Conservation (phyloP, 106 monocot species). For the Hemerocallis citrina region DNA sequence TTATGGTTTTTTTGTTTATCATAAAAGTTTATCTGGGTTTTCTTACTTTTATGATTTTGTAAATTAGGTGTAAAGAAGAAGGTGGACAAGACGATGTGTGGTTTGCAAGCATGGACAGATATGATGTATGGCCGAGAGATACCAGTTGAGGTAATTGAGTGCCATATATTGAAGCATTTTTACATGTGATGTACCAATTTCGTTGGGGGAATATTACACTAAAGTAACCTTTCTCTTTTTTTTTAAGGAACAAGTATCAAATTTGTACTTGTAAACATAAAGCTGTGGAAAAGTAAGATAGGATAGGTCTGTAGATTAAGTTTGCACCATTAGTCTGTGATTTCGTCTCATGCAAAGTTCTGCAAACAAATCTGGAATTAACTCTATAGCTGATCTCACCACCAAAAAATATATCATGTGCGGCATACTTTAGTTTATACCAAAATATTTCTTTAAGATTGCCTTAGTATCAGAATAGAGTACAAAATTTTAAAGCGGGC, state of each 20-base stretch:
- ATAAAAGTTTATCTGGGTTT: background rate
- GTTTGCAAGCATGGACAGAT: conserved; percentile 26
- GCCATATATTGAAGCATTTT: background rate
- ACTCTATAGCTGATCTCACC: too few relatives aligned
- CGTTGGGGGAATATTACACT: background rate
- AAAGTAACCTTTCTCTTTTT: background rate
- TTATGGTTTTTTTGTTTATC: background rate
- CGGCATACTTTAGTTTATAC: too few relatives aligned
- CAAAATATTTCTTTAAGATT: too few relatives aligned
- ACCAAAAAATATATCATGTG: too few relatives aligned
- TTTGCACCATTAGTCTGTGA: background rate
- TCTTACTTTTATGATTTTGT: background rate
- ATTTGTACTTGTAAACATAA: background rate
- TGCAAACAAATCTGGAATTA: too few relatives aligned
- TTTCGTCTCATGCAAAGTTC: too few relatives aligned
- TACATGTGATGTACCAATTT: background rate
- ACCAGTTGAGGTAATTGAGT: conserved; percentile 31
- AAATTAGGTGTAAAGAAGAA: conserved; percentile 36
- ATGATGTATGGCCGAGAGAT: conserved; percentile 17
- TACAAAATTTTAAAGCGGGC: too few relatives aligned
- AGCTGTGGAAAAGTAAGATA: too few relatives aligned
- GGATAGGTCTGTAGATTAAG: background rate
- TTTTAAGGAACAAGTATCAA: background rate
- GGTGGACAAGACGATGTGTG: conserved; percentile 33
- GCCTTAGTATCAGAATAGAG: too few relatives aligned